Percentiles rank a stretch among this genome's conserved stretches.
Conservation (phyloP, 1,284 basidiomycete species). For the Sphaerobolus stellatus region DNA sequence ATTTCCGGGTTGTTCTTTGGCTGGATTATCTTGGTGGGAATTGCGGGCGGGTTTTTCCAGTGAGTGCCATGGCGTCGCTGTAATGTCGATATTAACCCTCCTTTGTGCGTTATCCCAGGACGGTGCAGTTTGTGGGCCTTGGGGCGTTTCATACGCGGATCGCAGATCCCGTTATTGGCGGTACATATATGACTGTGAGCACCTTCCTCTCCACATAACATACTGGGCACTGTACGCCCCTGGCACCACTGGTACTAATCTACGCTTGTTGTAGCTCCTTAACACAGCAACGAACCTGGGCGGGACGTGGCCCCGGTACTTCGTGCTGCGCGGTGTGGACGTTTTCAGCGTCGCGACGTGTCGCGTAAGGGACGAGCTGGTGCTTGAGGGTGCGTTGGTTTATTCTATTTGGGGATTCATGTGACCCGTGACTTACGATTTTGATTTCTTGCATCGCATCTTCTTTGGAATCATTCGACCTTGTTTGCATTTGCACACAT, state of each 20-base stretch:
- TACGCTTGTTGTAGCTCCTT: conserved; percentile 72
- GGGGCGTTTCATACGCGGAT: conserved; percentile 98
- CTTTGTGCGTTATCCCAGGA: conserved; percentile 50
- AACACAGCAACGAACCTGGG: conserved; percentile 98
- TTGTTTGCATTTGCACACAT: too few relatives aligned
- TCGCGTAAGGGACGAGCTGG: conserved; percentile 60
- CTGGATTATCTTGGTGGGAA: conserved; percentile 66
- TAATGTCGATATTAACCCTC: background rate
- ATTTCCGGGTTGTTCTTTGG: conserved; percentile 80
- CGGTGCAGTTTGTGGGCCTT: conserved; percentile 97
- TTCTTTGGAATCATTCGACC: too few relatives aligned
- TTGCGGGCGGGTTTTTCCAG: conserved; percentile 85
- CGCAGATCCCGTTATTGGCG: conserved; percentile 95
- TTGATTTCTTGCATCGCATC: too few relatives aligned
- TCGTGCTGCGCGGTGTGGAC: conserved; percentile 92
- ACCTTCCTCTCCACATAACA: background rate
- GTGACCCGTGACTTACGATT: too few relatives aligned
- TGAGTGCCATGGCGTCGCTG: conserved; percentile 37
- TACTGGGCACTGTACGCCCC: background rate
- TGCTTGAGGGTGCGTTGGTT: conserved; percentile 60
- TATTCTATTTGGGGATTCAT: too few relatives aligned
- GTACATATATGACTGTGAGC: conserved; percentile 95
- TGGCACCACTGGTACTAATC: background rate
- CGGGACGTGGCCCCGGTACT: conserved; percentile 96
- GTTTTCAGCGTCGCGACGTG: conserved; percentile 82